Percentiles rank a stretch among this genome's conserved stretches.
Evolutionary conservation across 805 yeast genomes (phyloP).

Genomic region (Lipomyces orientalis): DNA sequence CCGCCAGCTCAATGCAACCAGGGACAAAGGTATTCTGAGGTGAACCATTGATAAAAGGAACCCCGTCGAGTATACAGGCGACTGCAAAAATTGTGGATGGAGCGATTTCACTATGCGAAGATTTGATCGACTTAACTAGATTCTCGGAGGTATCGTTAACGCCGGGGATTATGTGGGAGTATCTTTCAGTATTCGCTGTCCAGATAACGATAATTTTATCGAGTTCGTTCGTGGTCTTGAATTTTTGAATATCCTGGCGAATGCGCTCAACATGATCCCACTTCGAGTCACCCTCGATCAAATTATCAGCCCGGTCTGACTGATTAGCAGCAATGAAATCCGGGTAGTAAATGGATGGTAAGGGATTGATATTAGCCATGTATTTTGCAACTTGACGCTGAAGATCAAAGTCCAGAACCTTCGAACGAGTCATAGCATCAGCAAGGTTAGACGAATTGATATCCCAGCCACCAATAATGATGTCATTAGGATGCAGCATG

Average conservation of each 20-base stretch:
- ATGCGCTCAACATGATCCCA: slow-evolving; percentile 89
- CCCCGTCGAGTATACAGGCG: slow-evolving; percentile 87
- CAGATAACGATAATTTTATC: slow-evolving; percentile 91
- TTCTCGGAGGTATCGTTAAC: slow-evolving; percentile 90
- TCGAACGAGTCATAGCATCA: slow-evolving; percentile 81
- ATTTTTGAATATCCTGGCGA: slow-evolving; percentile 79
- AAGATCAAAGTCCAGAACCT: slow-evolving; percentile 84
- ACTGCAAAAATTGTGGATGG: slow-evolving; percentile 95
- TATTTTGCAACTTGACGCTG: slow-evolving; percentile 74
- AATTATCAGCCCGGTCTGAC: slow-evolving; percentile 87
- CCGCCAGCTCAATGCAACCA: slow-evolving; percentile 90
- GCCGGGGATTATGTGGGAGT: slow-evolving; percentile 74
- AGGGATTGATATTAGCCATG: slow-evolving; percentile 67
- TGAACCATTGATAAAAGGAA: slow-evolving; percentile 93
- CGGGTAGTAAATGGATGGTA: slow-evolving; percentile 90
- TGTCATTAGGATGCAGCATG: slow-evolving; percentile 86
- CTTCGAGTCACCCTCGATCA: slow-evolving; percentile 72
- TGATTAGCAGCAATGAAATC: slow-evolving; percentile 97
- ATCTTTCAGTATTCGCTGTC: slow-evolving; percentile 98
- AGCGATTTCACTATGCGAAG: slow-evolving; percentile 80
- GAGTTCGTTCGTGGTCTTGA: slow-evolving; percentile 71
- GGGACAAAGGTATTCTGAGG: slow-evolving; percentile 98
- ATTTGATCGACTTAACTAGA: slow-evolving; percentile 72
- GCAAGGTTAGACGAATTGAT: slow-evolving; percentile 73
- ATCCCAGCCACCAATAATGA: slow-evolving; percentile 94